Percentiles rank a stretch among this genome's conserved stretches.
Conservation (phyloP, 2,329 filamentous ascomycete genomes). For the Penicillium palitans region DNA sequence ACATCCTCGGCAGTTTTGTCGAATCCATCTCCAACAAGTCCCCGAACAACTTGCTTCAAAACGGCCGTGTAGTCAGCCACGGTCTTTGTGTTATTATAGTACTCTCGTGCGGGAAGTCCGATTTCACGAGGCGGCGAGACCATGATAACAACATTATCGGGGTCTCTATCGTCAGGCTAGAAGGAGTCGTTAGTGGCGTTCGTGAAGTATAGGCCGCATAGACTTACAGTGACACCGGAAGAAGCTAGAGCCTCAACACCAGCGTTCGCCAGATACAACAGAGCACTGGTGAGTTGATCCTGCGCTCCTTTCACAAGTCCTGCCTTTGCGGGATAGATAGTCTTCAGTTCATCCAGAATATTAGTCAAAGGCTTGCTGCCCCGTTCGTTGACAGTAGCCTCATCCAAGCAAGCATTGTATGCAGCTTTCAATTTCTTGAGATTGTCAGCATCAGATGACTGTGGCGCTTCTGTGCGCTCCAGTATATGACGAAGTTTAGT, state of each 20-base stretch:
- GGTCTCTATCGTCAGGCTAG: conserved; percentile 55
- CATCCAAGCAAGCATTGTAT: conserved; percentile 67
- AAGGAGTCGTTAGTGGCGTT: neutral
- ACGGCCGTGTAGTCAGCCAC: conserved; percentile 53
- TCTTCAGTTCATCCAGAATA: conserved; percentile 56
- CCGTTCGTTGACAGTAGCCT: conserved; percentile 55
- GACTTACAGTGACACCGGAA: conserved; percentile 36
- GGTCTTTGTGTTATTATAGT: conserved; percentile 58
- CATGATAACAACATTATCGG: conserved; percentile 54
- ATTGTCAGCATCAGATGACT: conserved; percentile 47
- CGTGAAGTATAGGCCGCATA: neutral
- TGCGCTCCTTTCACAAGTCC: conserved; percentile 24
- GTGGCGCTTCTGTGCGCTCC: conserved; percentile 51
- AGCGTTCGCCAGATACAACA: conserved; percentile 40
- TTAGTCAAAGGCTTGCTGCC: conserved; percentile 59
- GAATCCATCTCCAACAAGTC: conserved; percentile 39
- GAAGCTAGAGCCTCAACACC: conserved; percentile 40
- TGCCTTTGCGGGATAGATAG: conserved; percentile 45
- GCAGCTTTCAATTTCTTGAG: conserved; percentile 65
- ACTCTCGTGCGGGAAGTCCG: conserved; percentile 63
- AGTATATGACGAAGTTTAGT: conserved; percentile 62
- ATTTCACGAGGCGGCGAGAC: conserved; percentile 49
- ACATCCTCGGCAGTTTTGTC: conserved; percentile 43
- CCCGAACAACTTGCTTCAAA: conserved; percentile 44
- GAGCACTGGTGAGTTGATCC: conserved; percentile 36